Base-by-base conservation (phyloP, 306 rosid species). In the Rosa rugosa region DNA sequence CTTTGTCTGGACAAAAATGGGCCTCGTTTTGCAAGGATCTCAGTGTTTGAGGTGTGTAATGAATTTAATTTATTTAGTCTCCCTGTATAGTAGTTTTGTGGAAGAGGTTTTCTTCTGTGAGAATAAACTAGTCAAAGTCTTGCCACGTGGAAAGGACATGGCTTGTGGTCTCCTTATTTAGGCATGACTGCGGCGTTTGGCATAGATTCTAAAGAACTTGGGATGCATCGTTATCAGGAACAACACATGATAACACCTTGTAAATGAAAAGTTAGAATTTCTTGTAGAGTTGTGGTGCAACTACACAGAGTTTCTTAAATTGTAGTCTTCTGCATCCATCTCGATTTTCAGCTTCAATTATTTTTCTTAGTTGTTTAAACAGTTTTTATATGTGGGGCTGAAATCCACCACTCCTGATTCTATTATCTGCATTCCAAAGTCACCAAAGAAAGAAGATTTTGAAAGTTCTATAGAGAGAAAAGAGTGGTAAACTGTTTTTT, bases 1-100 rank as follows among this genome's bases (percentile, higher is more conserved):
- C 90, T 95, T 87, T 91, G 92, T 69, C 80, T 95, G 89, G 98
- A 95, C 51, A 88, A 86, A 76, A 85, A 84, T 36, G 98, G 98
- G 66, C 89, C 99, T 81, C 97, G 80, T 86, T 71, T 91, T 84
- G 97, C 90, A 66, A 87, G 97, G 79, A 84, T 95, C 73, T 92
- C 99, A 69, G 92, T 95, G 64, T 91, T 76, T 67, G 99, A 95
- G 99, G 99, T 95, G 45, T 75, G 87, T 64, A 77, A 67, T 77
- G 51, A 75, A 40, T 60, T 79, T 40, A 31, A 45, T 69, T 54
- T 66, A 64, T 70, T 27, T 65, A 40, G 2, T 36, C n/a, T 75
- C 34, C 47, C 57, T 59, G 78, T 78, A 74, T 73, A 31, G 80
- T 46, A 31, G 34, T 72, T 41, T 51, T 22, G 64, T 72, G 64